Base-by-base conservation (phyloP, 257 asterid species). In the Apocynum venetum region DNA sequence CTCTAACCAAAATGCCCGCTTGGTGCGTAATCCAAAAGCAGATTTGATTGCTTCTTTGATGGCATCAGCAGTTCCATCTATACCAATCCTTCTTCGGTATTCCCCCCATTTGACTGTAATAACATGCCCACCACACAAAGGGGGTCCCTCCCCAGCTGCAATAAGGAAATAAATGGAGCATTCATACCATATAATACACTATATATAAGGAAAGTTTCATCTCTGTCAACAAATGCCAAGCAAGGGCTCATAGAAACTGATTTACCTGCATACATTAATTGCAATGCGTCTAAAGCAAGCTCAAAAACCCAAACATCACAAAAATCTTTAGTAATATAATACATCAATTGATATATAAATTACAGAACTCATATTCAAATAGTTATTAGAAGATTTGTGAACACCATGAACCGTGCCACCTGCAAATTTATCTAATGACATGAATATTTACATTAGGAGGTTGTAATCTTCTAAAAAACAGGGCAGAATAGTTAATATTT, bases 1-100 rank as follows among this genome's bases (percentile, higher is more conserved):
- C 82, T 92, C 98, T 86, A 95, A 85, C 97, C 98, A 92, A 79
- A 92, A 95, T 55, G 96, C 94, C n/a, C 98, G 94, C 74, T 84
- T 91, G 2, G 98, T 89, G 77, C 98, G 89, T 75, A 92, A 79
- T 78, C 94, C 72, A 77, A 95, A 95, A 72, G 97, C 90, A 70
- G 96, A 88, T 76, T 89, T 88, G 77, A 95, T 90, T 66, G 98
- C 86, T 78, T 91, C 96, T 83, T 90, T 92, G 82, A 92, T 95
- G 74, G 96, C 97, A 48, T 88, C 93, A 49, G 91, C 80, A 55
- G 84, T 86, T 75, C 92, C 98, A 81, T 92, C 97, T 25, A 95
- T 89, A 53, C 98, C 98, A 51, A 95, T 88, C 78, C 92, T 84
- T 87, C 88, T 92, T 8, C 88, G 81, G 76, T 86, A 91, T 43